Conservation (phyloP, 208 protist genomes). For the Leishmania tropica region DNA sequence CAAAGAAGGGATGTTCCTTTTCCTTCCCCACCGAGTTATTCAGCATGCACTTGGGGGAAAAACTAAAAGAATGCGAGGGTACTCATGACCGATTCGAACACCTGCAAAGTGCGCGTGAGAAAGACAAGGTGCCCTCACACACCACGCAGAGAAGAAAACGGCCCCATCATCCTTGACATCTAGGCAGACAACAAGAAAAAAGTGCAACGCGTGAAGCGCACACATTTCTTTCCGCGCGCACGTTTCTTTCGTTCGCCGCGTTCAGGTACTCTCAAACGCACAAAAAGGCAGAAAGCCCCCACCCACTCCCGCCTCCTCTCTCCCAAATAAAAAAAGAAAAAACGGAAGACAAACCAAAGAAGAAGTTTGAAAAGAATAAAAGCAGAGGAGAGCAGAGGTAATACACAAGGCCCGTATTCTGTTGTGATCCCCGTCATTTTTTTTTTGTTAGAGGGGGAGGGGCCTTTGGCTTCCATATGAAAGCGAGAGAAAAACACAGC, state of each 20-base stretch:
- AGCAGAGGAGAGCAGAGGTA: neutral
- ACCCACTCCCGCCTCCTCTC: too few relatives aligned
- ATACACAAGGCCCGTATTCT: neutral
- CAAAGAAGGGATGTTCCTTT: neutral
- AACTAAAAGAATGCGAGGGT: neutral
- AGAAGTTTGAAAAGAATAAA: neutral
- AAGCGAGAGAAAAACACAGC: too few relatives aligned
- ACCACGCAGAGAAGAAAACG: neutral
- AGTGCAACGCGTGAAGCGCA: neutral
- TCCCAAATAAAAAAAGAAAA: neutral
- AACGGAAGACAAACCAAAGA: neutral
- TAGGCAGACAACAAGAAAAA: neutral
- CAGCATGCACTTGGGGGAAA: neutral
- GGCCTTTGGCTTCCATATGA: too few relatives aligned
- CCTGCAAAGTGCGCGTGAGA: neutral
- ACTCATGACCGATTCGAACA: neutral
- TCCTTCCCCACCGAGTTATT: neutral
- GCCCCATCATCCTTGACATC: neutral
- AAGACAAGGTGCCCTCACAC: neutral
- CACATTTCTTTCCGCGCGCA: neutral
- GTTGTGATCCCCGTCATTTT: neutral
- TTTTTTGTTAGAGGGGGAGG: too few relatives aligned
- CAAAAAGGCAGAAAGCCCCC: too few relatives aligned
- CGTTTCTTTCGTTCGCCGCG: too few relatives aligned
- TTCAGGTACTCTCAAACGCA: too few relatives aligned